Evolutionary conservation across 2,329 filamentous ascomycete species (phyloP).

Genomic region (Fonsecaea monophora): DNA sequence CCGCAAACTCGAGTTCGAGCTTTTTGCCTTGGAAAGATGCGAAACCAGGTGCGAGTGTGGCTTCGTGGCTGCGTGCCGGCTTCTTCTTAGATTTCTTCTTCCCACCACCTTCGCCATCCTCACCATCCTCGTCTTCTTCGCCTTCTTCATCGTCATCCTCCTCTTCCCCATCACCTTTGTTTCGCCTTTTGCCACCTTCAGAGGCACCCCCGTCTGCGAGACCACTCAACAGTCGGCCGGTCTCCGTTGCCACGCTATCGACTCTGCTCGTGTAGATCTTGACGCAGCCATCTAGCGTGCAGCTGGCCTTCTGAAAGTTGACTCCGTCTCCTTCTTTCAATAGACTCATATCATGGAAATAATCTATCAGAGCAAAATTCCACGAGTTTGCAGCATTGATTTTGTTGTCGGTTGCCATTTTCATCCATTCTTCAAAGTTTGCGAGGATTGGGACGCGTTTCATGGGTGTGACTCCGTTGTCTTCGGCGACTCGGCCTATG

Average conservation of each 20-base stretch:
- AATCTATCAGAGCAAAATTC: slow-evolving; percentile 99
- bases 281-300: slow-evolving; percentile 95
- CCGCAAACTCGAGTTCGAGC: slow-evolving; percentile 93
- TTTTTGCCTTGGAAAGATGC: slow-evolving; percentile 91
- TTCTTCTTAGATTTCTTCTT: slow-evolving; percentile 74
- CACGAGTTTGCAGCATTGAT: slow-evolving; percentile 98
- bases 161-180: slow-evolving; percentile 65
- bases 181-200: slow-evolving; percentile 66
- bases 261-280: slow-evolving; percentile 99
- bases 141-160: slow-evolving; percentile 68
- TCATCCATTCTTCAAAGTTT: slow-evolving; percentile 99
- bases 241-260: slow-evolving; percentile 97
- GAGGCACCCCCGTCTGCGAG: slow-evolving; percentile 78
- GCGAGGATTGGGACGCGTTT: slow-evolving; percentile 74
- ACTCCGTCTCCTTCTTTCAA: slow-evolving; percentile 95
- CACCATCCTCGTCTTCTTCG: slow-evolving; percentile 65
- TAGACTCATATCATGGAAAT: slow-evolving; percentile 98
- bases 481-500: slow-evolving; percentile 34
- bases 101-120: slow-evolving; percentile 53
- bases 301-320: slow-evolving; percentile 98
- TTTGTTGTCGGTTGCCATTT: slow-evolving; percentile 99
- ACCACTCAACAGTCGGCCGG: slow-evolving; percentile 90
- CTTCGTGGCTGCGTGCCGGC: slow-evolving; percentile 81
- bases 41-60: slow-evolving; percentile 90
- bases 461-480: slow-evolving; percentile 37